These are phyloP conservation scores for Euphorbia corollata DNA, from an alignment of 441 rosid genomes.

Conservation along the genomic window DNA sequence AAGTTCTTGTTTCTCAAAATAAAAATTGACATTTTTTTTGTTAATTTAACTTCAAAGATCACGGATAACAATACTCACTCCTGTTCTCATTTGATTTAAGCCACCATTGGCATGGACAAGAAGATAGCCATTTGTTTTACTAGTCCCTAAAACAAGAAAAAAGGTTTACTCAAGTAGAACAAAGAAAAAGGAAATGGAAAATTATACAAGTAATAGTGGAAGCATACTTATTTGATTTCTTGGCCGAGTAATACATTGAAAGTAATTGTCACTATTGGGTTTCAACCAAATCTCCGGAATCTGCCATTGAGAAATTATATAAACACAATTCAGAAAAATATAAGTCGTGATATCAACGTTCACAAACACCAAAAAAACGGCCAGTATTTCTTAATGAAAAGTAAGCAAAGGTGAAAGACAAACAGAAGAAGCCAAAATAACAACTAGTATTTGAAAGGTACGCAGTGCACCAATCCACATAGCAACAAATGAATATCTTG, in stretches of 20 bases:
- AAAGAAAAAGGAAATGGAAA: background rate
- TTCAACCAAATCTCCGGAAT: conserved; percentile 83
- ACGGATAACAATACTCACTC: conserved; percentile 41
- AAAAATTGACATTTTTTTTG: background rate
- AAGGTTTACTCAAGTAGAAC: background rate
- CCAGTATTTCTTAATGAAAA: background rate
- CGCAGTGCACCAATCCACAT: background rate
- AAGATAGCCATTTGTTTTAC: conserved; percentile 68
- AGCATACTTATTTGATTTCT: conserved; percentile 47
- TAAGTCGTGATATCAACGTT: no score
- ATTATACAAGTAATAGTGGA: background rate
- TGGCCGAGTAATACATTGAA: conserved; percentile 57
- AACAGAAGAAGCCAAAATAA: background rate
- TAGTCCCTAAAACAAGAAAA: conserved; percentile 28
- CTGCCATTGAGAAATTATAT: conserved; percentile 26
- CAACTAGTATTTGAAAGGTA: background rate
- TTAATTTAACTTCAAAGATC: background rate
- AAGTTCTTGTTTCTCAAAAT: background rate
- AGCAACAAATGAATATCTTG: background rate
- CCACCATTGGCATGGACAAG: conserved; percentile 93
- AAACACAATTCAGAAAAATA: background rate
- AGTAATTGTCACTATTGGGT: conserved; percentile 55
- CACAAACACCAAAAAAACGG: no score
- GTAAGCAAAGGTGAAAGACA: background rate
- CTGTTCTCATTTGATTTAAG: conserved; percentile 95